Base-by-base conservation (phyloP, 2,329 filamentous ascomycete genomes). In the Aaosphaeria arxii region DNA sequence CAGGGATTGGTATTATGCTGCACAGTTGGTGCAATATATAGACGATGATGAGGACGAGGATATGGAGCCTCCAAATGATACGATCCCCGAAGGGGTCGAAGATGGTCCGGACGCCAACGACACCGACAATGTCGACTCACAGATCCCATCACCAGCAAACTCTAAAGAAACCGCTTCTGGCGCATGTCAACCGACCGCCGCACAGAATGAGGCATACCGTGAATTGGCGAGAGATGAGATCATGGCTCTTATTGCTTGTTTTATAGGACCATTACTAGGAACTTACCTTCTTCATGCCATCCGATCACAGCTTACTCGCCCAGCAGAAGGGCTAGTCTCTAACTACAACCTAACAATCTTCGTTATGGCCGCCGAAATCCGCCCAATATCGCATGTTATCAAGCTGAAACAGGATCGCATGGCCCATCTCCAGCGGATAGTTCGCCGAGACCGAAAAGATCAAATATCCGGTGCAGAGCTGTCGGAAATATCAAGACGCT, bases 301-400 rank as follows among this genome's bases (percentile, higher is more conserved):
- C 49, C 84, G 92, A 44, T 81, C 80, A 6, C 89, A 92, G 59
- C 81, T 97, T 13, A 91, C 88, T 28, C 80, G 88, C 2, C 89
- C 88, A 0, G 91, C 90, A 0, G 91, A 95, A 66, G 89, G 89
- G 1, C 76, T 97, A 7, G 86, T 97, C 5, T 95, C 90, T 4
- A 89, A 96, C 69, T 95, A 92, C 72, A 96, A 96, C 68, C 77
- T 97, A 46, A 91, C 87, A 9, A 89, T 97, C 45, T 97, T 96
- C 69, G 76, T 96, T 3, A 79, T 96, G 13, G 89, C 88, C 1
- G 88, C 92, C 4, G 92, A 97, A 71, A 76, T 96, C 30, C 85
- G 89, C 3, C 92, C 92, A 0, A 74, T 91, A 43, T 83, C 88
- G 1, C 91, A 96, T 63, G 73, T 95, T 29, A 82, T 96, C 52